A percentile compares a stretch with the other conserved stretches of the same genome.
phyloP scores from a whole-genome alignment of 75 land plant genomes.

The Pseudotsuga menziesii region DNA sequence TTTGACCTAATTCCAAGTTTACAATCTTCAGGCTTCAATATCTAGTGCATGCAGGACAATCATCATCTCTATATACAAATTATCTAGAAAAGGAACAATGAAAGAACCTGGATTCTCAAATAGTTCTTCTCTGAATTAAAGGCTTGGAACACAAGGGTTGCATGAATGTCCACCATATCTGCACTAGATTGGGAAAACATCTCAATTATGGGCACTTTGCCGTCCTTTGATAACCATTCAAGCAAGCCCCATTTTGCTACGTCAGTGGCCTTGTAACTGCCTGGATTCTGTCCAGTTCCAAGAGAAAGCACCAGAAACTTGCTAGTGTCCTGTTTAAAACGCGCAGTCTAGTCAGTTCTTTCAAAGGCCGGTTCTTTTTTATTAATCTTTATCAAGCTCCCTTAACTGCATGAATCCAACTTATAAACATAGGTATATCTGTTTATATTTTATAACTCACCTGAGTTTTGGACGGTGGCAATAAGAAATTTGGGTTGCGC shows the following conservation, averaged over 20 bases:
- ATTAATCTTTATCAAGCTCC: too few relatives aligned
- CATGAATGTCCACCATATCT: conserved; percentile 61
- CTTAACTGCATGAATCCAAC: too few relatives aligned
- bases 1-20: background rate
- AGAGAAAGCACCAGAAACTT: conserved; percentile 38
- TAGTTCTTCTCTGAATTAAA: conserved; percentile 28
- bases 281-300: conserved; percentile 22
- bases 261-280: conserved; percentile 13
- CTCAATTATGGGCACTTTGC: conserved; percentile 48
- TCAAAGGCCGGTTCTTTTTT: too few relatives aligned
- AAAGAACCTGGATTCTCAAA: conserved; percentile 47
- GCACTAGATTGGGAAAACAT: conserved; percentile 36
- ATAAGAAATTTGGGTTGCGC: background rate
- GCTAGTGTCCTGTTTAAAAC: conserved; percentile 12
- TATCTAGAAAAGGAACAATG: too few relatives aligned
- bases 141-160: conserved; percentile 38
- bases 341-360: too few relatives aligned
- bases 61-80: too few relatives aligned
- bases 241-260: conserved; percentile 54
- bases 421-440: too few relatives aligned
- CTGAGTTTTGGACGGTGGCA: conserved; percentile 14
- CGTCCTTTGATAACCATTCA: conserved; percentile 39
- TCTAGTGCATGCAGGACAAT: too few relatives aligned
- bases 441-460: background rate
- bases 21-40: background rate